A percentile compares a stretch with the other conserved stretches of the same genome.
These are phyloP conservation scores for Coniophora puteana DNA, from an alignment of 1,284 basidiomycete species.

Conservation along the genomic window DNA sequence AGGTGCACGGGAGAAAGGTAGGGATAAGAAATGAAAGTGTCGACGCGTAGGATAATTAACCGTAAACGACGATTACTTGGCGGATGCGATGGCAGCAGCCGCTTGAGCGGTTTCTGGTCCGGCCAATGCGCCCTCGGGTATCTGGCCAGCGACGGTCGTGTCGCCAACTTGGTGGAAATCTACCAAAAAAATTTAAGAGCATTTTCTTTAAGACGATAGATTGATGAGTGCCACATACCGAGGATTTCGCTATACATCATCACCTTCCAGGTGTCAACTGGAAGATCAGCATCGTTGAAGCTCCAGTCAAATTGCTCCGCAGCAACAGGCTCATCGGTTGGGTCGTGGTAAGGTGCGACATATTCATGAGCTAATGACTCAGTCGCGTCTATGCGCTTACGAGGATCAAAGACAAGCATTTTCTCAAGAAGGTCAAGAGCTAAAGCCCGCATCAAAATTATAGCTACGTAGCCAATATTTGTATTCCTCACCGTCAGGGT, in stretches of 20 bases:
- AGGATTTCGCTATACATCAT: constrained; percentile 97
- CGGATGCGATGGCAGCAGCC: constrained; percentile 8
- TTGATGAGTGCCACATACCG: constrained; percentile 46
- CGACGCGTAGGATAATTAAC: no score
- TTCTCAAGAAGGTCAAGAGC: constrained; percentile 96
- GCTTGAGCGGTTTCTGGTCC: constrained; percentile 41
- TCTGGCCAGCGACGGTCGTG: constrained; percentile 32
- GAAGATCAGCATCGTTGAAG: constrained; percentile 99
- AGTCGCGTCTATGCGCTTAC: constrained; percentile 93
- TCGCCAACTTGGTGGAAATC: constrained; percentile 78
- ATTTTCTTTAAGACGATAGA: constrained; percentile 8
- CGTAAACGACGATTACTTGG: no score
- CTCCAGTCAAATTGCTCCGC: constrained; percentile 98
- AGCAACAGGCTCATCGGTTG: constrained; percentile 95
- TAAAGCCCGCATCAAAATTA: constrained; percentile 25
- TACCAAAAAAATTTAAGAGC: constrained; percentile 24
- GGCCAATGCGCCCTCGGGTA: constrained; percentile 64
- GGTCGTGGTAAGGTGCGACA: constrained; percentile 97
- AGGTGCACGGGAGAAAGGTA: no score
- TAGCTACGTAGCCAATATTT: constrained; percentile 1
- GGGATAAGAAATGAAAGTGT: no score
- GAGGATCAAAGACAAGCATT: constrained; percentile 99
- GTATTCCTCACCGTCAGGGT: constrained; percentile 68
- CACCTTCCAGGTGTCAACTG: constrained; percentile 99
- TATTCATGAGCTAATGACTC: constrained; percentile 93